Evolutionary conservation across 257 asterid genomes (phyloP), one percentile per base, ranked within the genome.

Genomic region (Coffea eugenioides): DNA sequence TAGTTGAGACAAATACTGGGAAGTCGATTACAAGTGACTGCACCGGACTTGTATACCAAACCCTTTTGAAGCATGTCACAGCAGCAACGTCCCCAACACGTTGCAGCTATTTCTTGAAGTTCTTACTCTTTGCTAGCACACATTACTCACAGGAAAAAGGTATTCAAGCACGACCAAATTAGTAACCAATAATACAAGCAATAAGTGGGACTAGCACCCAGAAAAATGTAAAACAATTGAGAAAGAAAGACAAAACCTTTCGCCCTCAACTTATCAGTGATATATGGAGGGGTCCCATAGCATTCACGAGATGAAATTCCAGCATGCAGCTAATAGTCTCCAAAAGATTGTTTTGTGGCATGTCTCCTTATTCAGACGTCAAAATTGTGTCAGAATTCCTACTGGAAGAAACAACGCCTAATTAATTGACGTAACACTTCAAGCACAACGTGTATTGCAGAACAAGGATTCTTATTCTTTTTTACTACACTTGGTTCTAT

Each of bases 271-370:
- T 73, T 36, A 21, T 4, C 15, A 59, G 49, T 36, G 57, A 23
- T 43, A 8, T n/a, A 43, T 25, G 2, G 25, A 41, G 61, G 3
- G 31, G 79, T 75, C 79, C 70, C 79, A 41, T 52, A 3, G 57
- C 15, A 75, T 51, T 75, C 79, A 75, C 71, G 71, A 75, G 71
- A 65, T 12, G 69, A 65, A 61, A 8, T 8, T 51, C 34, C 6
- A 39, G 3, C 41, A 39, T 39, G 34, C 57, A 43, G 11, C 25
- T 36, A 45, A 68, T 68, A 6, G 23, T 69, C 14, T 7, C 64
- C 25, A 57, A 57, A 57, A 57, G 64, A 57, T 57, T 18, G 41
- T 39, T 39, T 39, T 39, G 13, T 61, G 67, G 13, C 34, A 61
- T 23, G 0, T 23, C 67, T 8, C 67, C 34, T 7, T 23, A 61